Evolutionary conservation across 352 stramenopile genomes (phyloP), one percentile per base, ranked within the genome.

Genomic region (Phytophthora brassicae): DNA sequence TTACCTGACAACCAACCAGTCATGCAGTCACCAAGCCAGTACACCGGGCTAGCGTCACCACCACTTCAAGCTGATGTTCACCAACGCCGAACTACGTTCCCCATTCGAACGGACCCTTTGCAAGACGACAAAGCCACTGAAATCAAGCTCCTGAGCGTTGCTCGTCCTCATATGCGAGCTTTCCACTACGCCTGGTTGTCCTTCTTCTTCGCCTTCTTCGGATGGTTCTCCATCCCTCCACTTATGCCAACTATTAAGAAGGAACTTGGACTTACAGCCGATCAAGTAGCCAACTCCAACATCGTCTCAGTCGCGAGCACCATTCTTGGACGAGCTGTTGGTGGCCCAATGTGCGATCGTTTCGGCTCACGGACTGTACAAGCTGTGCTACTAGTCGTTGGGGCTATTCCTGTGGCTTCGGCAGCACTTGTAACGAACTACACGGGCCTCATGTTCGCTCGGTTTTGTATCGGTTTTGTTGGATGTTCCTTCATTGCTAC

Each of bases 181-280:
- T 97, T 98, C 74, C 93, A 98, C 78, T 91, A 81, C 66, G 70
- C 89, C 16, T 98, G 92, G 92, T 64, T 97, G 13, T 92, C 75
- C 36, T 98, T 98, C 79, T 98, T 98, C 78, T 85, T 94, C 44
- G 93, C 94, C 49, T 98, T 98, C 79, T 92, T 97, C 62, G 89
- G 94, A 46, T 98, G 93, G 90, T 98, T 98, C 70, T 85, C 89
- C 42, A 97, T 98, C 70, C 91, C 93, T 24, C 95, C 95, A 26
- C 81, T 98, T 43, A 84, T 98, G 51, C 79, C 87, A 2, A 94
- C 95, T 44, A 96, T 98, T 64, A 90, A 88, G 62, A 75, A 78
- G n/a, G 76, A 91, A 46, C 75, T 98, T 6, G 65, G 62, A 6
- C 73, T 98, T 14, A 89, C 70, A 19, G 86, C 84, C 17, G 59